Base-by-base conservation (phyloP, 768 basidiomycete species). In the Suillus clintonianus region DNA sequence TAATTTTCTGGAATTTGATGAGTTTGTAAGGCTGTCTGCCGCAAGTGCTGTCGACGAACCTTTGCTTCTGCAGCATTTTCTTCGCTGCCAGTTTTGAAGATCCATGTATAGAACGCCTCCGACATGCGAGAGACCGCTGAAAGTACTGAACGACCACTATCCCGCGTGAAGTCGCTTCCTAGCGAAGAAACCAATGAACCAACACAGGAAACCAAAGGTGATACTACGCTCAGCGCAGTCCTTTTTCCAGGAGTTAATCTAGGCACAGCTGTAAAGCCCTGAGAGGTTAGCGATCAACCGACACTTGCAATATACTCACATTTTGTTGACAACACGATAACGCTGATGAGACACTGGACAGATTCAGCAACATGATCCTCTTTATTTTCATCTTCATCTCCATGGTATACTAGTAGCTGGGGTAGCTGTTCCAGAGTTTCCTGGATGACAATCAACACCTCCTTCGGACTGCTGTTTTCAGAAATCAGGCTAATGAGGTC, bases 361-460 rank as follows among this genome's bases (percentile, higher is more conserved):
- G 61, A 30, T 24, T 58, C 45, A 0, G 34, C 3, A 8, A 48
- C 61, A 14, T 72, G 58, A 3, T 74, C 71, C 5, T 68, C 70
- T 11, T 69, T 70, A 4, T 67, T 70, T 14, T 68, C 67, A 27
- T 60, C 59, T 60, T 69, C 59, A 43, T 63, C n/a, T n/a, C n/a
- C n/a, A n/a, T n/a, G n/a, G n/a, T n/a, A n/a, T n/a, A n/a, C n/a
- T n/a, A n/a, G n/a, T n/a, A 54, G 60, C 30, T 69, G 66, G 24
- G 53, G 34, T 54, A 83, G 53, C 32, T 61, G 62, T 64, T 81
- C 83, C 36, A 78, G 61, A 7, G 66, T 67, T 65, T 81, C 83
- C 57, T 82, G 80, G 19, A 76, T 53, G 2, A 79, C 79, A 56
- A 83, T 77, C 45, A 81, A 57, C 27, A 78, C 64, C 66, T 83